phyloP scores from a whole-genome alignment of 2,329 filamentous ascomycete genomes.

The Aspergillus sp. region DNA sequence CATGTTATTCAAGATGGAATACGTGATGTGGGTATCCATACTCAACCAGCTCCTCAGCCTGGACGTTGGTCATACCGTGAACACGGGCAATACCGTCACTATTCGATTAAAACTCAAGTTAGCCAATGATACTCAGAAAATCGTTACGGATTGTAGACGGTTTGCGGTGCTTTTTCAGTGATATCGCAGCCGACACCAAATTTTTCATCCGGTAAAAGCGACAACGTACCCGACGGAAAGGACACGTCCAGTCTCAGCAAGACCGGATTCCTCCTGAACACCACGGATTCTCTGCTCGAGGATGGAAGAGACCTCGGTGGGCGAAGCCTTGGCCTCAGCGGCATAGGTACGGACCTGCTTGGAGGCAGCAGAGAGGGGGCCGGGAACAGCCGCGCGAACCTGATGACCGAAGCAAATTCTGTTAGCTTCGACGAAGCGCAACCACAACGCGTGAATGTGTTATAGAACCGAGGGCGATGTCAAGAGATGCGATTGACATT shows the following conservation, averaged over 20 bases:
- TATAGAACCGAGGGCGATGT: conserved; percentile 23
- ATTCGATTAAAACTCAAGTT: conserved; percentile 28
- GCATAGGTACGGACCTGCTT: conserved; percentile 84
- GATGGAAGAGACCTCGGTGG: conserved; percentile 98
- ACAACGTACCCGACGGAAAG: conserved; percentile 92
- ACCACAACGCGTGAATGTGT: conserved; percentile 23
- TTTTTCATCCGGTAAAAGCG: conserved; percentile 26
- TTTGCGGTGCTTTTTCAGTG: conserved; percentile 27
- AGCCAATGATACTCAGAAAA: conserved; percentile 13
- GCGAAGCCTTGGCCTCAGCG: conserved; percentile 87
- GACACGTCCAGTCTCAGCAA: conserved; percentile 98
- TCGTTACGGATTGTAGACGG: conserved; percentile 2
- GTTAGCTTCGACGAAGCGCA: conserved; percentile 52
- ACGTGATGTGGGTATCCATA: no score
- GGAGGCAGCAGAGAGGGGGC: conserved; percentile 68
- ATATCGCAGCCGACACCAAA: conserved; percentile 27
- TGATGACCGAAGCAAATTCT: conserved; percentile 50
- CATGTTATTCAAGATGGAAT: conserved; percentile 18
- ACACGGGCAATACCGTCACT: conserved; percentile 99
- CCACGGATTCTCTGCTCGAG: conserved; percentile 99
- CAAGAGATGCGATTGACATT: conserved; percentile 24
- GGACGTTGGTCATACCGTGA: conserved; percentile 99
- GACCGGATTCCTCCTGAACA: conserved; percentile 92
- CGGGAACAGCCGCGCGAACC: conserved; percentile 84
- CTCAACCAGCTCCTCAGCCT: conserved; percentile 43